phyloP scores from a whole-genome alignment of 352 stramenopile genomes.

The Phytophthora brassicae region DNA sequence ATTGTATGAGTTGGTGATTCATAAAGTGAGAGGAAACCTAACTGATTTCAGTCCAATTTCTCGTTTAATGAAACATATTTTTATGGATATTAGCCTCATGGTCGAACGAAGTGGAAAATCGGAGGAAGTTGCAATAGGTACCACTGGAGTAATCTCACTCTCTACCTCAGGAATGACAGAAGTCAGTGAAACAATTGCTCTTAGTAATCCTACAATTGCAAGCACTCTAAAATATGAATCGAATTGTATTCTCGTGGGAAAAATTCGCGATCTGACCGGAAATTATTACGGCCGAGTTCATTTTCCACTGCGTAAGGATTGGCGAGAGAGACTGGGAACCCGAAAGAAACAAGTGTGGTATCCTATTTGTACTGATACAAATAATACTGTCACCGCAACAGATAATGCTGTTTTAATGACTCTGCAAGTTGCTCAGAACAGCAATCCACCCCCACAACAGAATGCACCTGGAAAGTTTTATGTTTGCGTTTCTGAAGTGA shows the following conservation, averaged over 20 bases:
- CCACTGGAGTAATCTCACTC: conserved; percentile 12
- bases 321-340: conserved; percentile 21
- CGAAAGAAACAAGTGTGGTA: conserved; percentile 15
- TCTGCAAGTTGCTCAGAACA: conserved; percentile 8
- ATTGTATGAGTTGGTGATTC: conserved; percentile 26
- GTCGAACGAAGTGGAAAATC: neutral
- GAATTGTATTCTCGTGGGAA: conserved; percentile 21
- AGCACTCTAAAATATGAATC: conserved; percentile 4
- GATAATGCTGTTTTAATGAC: conserved; percentile 27
- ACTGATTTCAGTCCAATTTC: neutral
- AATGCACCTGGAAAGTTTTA: conserved; percentile 18
- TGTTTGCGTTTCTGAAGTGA: conserved; percentile 19
- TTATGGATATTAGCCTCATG: conserved; percentile 25
- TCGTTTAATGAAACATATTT: conserved; percentile 6
- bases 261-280: conserved; percentile 25
- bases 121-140: conserved; percentile 14
- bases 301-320: conserved; percentile 35
- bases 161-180: conserved; percentile 15
- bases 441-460: neutral
- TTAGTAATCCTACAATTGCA: conserved; percentile 27
- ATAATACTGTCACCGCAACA: neutral
- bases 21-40: conserved; percentile 19
- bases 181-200: conserved; percentile 21
- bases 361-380: conserved; percentile 9
- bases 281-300: conserved; percentile 26